These are phyloP conservation scores for Saussurea involucrata DNA, from an alignment of 129 eudicot species.

Conservation along the genomic window DNA sequence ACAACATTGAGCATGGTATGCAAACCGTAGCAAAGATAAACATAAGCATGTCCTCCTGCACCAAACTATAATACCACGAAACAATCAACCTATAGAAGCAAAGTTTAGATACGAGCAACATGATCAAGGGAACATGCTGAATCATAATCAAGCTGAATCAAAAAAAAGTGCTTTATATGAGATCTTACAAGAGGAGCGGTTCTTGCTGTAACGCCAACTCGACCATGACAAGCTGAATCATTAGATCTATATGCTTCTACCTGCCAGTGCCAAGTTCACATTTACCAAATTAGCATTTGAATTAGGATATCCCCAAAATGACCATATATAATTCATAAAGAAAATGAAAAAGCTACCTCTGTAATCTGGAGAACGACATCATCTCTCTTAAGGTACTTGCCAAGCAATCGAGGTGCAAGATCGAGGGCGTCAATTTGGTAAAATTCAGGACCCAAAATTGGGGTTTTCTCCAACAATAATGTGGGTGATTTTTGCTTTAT, in stretches of 20 bases:
- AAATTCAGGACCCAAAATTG: conserved; percentile 55
- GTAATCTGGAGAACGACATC: conserved; percentile 96
- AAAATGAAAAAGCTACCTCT: conserved; percentile 48
- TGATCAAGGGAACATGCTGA: not conserved
- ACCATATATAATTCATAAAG: not conserved
- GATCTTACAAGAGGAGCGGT: conserved; percentile 91
- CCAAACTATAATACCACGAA: conserved; percentile 54
- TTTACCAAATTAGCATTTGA: too few relatives aligned
- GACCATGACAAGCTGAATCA: conserved; percentile 99
- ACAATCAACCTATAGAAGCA: not conserved
- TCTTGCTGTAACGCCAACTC: conserved; percentile 89
- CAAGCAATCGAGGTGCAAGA: conserved; percentile 93
- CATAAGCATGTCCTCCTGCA: conserved; percentile 96
- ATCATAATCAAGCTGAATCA: conserved; percentile 11
- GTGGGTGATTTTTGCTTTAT: conserved; percentile 24
- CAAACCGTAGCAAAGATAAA: conserved; percentile 94
- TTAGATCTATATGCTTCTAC: conserved; percentile 96
- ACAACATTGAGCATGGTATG: conserved; percentile 93
- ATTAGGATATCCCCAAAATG: not conserved
- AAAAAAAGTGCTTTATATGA: not conserved
- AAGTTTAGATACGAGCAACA: not conserved
- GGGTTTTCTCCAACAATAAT: conserved; percentile 26
- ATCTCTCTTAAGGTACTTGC: conserved; percentile 76
- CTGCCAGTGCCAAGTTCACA: conserved; percentile 27
- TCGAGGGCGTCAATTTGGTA: conserved; percentile 86